Conservation (phyloP, 2,329 filamentous ascomycete genomes). For the Rugonectria rugulosa region DNA sequence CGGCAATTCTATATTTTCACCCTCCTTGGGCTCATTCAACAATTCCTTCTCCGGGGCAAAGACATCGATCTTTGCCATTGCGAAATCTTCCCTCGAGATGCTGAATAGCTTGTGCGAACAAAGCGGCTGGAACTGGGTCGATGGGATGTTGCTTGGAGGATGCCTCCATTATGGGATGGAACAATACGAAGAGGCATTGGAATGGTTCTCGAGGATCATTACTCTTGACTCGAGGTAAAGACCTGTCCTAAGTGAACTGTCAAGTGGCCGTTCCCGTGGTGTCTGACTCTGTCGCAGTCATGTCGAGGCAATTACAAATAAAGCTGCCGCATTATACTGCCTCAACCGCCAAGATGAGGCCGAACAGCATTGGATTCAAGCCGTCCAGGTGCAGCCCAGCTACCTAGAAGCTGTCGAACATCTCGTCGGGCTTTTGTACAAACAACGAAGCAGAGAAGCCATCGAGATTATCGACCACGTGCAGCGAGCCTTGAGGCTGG, state of each 20-base stretch:
- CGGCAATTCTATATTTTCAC: constrained; percentile 14
- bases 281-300: constrained; percentile 63
- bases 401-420: constrained; percentile 97
- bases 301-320: constrained; percentile 92
- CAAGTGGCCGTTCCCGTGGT: constrained; percentile 40
- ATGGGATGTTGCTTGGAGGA: constrained; percentile 89
- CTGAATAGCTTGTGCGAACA: constrained; percentile 79
- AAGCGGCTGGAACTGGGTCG: constrained; percentile 86
- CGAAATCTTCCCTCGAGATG: constrained; percentile 73
- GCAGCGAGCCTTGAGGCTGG: constrained; percentile 72
- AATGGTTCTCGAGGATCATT: constrained; percentile 75
- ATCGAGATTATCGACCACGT: constrained; percentile 87
- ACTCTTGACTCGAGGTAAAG: constrained; percentile 63
- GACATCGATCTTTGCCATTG: constrained; percentile 57
- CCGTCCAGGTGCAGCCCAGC: constrained; percentile 82
- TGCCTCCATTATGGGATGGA: constrained; percentile 92
- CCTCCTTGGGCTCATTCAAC: constrained; percentile 24
- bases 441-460: constrained; percentile 82
- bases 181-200: constrained; percentile 78
- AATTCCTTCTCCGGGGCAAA: constrained; percentile 26
- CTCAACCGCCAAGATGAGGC: constrained; percentile 84
- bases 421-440: constrained; percentile 86
- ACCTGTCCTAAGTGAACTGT: constrained; percentile 38
- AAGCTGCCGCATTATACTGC: constrained; percentile 87
- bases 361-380: constrained; percentile 82